Evolutionary conservation across 2,329 filamentous ascomycete genomes (phyloP).

Genomic region (Cryphonectria radicalis): DNA sequence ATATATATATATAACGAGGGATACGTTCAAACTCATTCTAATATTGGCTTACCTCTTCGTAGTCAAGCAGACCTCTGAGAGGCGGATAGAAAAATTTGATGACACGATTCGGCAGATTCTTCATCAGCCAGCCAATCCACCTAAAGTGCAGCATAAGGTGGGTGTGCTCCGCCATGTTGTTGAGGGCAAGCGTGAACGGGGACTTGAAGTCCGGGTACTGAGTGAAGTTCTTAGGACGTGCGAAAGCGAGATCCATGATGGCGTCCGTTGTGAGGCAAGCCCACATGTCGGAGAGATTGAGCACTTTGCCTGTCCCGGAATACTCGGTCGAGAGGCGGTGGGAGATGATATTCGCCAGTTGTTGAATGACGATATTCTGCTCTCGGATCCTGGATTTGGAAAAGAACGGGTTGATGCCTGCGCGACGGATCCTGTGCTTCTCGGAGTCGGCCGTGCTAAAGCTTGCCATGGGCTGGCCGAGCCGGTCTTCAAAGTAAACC

Average conservation of each 20-base stretch:
- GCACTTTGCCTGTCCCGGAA: conserved; percentile 11
- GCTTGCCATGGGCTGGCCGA: conserved; percentile 26
- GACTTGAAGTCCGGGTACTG: not conserved
- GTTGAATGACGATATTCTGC: conserved; percentile 17
- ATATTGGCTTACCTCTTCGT: not conserved
- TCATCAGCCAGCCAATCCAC: conserved; percentile 1
- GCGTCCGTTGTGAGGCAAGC: not conserved
- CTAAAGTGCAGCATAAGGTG: conserved; percentile 6
- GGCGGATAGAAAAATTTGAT: not conserved
- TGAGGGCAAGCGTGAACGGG: not conserved
- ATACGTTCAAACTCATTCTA: not conserved
- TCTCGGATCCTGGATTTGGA: conserved; percentile 33
- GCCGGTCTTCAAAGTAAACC: conserved; percentile 19
- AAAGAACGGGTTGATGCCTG: conserved; percentile 36
- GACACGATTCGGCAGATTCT: not conserved
- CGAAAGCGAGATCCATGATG: conserved; percentile 3
- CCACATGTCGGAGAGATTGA: conserved; percentile 25
- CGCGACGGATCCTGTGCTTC: conserved; percentile 28
- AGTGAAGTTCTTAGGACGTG: not conserved
- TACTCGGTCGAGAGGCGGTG: conserved; percentile 26
- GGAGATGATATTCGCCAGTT: conserved; percentile 15
- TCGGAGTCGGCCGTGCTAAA: conserved; percentile 28
- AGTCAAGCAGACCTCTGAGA: not conserved
- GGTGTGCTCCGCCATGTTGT: not conserved
- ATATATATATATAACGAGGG: not conserved